Percentiles rank a stretch among this genome's conserved stretches.
phyloP scores from a whole-genome alignment of 495 filamentous ascomycete species.

The Astrothelium macrocarpum region DNA sequence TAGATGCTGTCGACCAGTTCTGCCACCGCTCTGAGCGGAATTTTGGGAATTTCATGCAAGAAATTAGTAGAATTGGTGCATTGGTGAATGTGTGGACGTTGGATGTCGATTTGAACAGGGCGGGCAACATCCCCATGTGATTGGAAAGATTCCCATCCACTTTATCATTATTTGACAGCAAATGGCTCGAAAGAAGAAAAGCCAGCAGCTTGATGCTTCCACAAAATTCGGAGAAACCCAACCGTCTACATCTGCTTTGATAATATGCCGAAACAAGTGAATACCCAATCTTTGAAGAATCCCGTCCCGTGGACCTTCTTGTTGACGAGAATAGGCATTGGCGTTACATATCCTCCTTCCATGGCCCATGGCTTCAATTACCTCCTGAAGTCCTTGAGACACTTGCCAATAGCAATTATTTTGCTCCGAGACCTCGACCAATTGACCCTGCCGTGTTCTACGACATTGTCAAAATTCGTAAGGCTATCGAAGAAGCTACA shows the following conservation, averaged over 20 bases:
- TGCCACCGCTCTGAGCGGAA: too few relatives aligned
- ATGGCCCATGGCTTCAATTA: slow-evolving; percentile 78
- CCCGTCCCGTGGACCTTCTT: not conserved
- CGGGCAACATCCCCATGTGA: too few relatives aligned
- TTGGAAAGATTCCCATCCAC: too few relatives aligned
- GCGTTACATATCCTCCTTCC: slow-evolving; percentile 74
- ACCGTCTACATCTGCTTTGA: slow-evolving; percentile 45
- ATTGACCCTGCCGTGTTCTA: slow-evolving; percentile 76
- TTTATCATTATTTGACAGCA: not conserved
- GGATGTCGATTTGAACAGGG: too few relatives aligned
- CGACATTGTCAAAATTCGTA: slow-evolving; percentile 69
- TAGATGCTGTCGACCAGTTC: too few relatives aligned
- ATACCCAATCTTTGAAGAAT: slow-evolving; percentile 15
- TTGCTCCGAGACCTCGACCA: slow-evolving; percentile 60
- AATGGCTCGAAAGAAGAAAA: not conserved
- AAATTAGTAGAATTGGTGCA: not conserved
- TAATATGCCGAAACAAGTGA: slow-evolving; percentile 68
- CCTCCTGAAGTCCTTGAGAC: slow-evolving; percentile 71
- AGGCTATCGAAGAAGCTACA: slow-evolving; percentile 66
- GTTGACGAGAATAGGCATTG: slow-evolving; percentile 49
- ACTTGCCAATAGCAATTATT: slow-evolving; percentile 68
- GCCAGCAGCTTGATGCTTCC: not conserved
- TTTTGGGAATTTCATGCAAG: not conserved
- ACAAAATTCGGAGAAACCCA: slow-evolving; percentile 27
- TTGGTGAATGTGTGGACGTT: too few relatives aligned